phyloP scores from a whole-genome alignment of 352 stramenopile species.

The Phytophthora tentaculata region DNA sequence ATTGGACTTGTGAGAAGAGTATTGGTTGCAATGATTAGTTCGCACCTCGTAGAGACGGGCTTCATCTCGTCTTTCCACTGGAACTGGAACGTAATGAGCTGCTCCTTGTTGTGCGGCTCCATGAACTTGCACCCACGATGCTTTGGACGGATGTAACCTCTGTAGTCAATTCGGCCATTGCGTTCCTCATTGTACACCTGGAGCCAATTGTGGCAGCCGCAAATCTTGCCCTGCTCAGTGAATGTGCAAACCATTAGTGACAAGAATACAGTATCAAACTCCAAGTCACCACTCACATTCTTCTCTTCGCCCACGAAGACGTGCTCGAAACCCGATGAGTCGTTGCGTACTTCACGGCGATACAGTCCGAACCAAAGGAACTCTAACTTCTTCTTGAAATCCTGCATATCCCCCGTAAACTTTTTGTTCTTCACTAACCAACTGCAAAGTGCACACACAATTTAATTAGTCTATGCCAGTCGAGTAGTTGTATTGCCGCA shows the following conservation, averaged over 20 bases:
- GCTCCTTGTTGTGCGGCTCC: slow-evolving; percentile 87
- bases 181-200: slow-evolving; percentile 97
- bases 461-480: neutral
- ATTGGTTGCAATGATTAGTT: neutral
- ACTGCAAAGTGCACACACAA: slow-evolving; percentile 34
- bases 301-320: slow-evolving; percentile 97
- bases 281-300: slow-evolving; percentile 56
- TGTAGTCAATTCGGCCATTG: slow-evolving; percentile 93
- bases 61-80: slow-evolving; percentile 90
- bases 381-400: slow-evolving; percentile 93
- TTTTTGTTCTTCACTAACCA: slow-evolving; percentile 89
- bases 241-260: slow-evolving; percentile 3
- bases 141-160: slow-evolving; percentile 92
- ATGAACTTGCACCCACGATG: slow-evolving; percentile 72
- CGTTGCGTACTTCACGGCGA: slow-evolving; percentile 78
- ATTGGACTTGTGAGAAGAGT: neutral
- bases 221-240: slow-evolving; percentile 78
- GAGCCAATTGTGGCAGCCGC: slow-evolving; percentile 97
- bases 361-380: slow-evolving; percentile 97
- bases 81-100: slow-evolving; percentile 96
- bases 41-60: slow-evolving; percentile 88
- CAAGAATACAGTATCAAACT: neutral
- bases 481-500: slow-evolving; percentile 1
- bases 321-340: slow-evolving; percentile 97
- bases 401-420: slow-evolving; percentile 68